A percentile compares a stretch with the other conserved stretches of the same genome.
These are phyloP conservation scores for Thraustotheca clavata DNA, from an alignment of 352 stramenopile species.

Conservation along the genomic window DNA sequence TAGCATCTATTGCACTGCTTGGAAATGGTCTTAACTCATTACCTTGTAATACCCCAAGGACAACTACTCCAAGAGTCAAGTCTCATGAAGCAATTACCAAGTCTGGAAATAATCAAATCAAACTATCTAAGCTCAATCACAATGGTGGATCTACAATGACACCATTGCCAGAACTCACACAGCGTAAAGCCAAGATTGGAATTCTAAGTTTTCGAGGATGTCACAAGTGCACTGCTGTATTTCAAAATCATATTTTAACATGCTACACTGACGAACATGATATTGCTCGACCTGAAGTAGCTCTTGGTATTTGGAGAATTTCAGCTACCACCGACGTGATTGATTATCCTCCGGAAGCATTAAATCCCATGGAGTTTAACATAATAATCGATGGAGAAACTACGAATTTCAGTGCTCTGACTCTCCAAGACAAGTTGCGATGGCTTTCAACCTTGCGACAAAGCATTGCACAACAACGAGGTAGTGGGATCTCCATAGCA, in stretches of 20 bases:
- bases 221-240: too few species aligned
- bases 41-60: neutral
- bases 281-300: neutral
- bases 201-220: too few species aligned
- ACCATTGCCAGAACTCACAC: too few species aligned
- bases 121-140: too few species aligned
- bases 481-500: too few species aligned
- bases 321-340: neutral
- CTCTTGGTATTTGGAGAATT: neutral
- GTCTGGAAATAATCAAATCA: neutral
- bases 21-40: neutral
- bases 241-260: neutral
- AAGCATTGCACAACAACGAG: too few species aligned
- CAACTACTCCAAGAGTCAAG: neutral
- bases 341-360: neutral
- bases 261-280: neutral
- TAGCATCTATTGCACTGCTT: neutral
- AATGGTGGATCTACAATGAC: too few species aligned
- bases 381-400: neutral
- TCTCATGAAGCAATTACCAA: neutral
- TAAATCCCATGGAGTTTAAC: neutral
- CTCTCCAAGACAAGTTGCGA: neutral
- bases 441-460: neutral
- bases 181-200: too few species aligned
- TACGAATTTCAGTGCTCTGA: neutral